Evolutionary conservation across 2,329 filamentous ascomycete genomes (phyloP), one percentile per base, ranked within the genome.

Genomic region (Chaetothyriales sp.): DNA sequence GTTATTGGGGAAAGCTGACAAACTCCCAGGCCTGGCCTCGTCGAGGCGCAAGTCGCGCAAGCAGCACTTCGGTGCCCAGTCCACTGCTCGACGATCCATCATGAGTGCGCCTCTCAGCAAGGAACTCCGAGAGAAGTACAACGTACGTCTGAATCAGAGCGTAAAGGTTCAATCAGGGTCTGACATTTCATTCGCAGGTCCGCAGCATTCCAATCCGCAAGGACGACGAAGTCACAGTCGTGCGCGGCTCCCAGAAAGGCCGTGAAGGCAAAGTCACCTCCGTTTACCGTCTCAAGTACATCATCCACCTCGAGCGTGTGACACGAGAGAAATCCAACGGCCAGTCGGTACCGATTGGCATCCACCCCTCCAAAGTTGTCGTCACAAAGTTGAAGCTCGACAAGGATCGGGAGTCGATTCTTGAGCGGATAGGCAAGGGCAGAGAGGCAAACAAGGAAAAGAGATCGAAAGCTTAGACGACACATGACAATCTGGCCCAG

Each of bases 91-190:
- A 75, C 88, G 92, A 72, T 80, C 84, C 67, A 95, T 95, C 78
- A 95, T 98, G 89, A 90, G 85, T 78, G 89, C 92, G 64, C 86
- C 87, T 67, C 81, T 95, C 65, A 86, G 80, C 79, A 94, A 95
- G 81, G 92, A 98, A 79, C 83, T 98, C 71, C 85, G 89, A 71
- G 89, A 95, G 77, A 92, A 98, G 83, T 86, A 98, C 86, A 94
- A 94, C 75, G 92, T 95, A 80, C 64, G 85, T 71, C 52, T 33
- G 29, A 37, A 10, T 10, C 4, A 10, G 29, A 5, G 29, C 29
- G 13, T 3, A 5, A 10, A 37, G 29, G 29, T 37, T 46, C 3
- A 45, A 25, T 13, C 22, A 19, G 44, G 18, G 18, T 20, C 44
- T 20, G 18, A 45, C 44, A 13, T 45, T 25, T 7, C 22, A 43